Evolutionary conservation across 2,329 filamentous ascomycete species (phyloP).

Genomic region (Claviceps pusilla): DNA sequence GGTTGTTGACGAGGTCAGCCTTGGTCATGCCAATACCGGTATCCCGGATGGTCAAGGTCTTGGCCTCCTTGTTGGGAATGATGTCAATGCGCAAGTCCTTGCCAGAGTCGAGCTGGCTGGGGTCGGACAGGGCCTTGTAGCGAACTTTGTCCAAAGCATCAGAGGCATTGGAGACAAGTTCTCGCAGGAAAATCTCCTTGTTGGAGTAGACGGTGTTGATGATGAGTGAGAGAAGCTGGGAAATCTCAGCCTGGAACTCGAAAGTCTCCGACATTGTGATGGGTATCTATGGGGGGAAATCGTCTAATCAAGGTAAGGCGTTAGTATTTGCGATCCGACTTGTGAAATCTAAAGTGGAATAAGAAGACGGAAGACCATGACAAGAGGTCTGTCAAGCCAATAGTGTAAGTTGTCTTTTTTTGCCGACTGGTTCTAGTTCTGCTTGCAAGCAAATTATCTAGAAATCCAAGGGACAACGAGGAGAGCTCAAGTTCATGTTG

Average conservation of each 20-base stretch:
- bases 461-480: not conserved
- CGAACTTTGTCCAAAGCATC: conserved; percentile 99
- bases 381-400: not conserved
- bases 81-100: conserved; percentile 99
- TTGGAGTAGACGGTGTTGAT: conserved; percentile 99
- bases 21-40: conserved; percentile 99
- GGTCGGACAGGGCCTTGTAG: conserved; percentile 95
- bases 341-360: too few relatives aligned
- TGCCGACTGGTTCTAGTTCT: not conserved
- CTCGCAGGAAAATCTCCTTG: conserved; percentile 99
- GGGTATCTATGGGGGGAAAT: conserved; percentile 21
- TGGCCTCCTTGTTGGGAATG: conserved; percentile 91
- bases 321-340: not conserved
- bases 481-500: not conserved
- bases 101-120: conserved; percentile 88
- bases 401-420: not conserved
- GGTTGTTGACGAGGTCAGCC: conserved; percentile 99
- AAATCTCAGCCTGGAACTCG: conserved; percentile 99
- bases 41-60: conserved; percentile 94
- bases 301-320: conserved; percentile 6
- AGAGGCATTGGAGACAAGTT: conserved; percentile 95
- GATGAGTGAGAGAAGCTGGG: conserved; percentile 98
- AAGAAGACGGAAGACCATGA: too few relatives aligned
- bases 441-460: not conserved
- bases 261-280: conserved; percentile 88